These are phyloP conservation scores for Globisporangium megalacanthum DNA, from an alignment of 352 stramenopile species.

Conservation along the genomic window DNA sequence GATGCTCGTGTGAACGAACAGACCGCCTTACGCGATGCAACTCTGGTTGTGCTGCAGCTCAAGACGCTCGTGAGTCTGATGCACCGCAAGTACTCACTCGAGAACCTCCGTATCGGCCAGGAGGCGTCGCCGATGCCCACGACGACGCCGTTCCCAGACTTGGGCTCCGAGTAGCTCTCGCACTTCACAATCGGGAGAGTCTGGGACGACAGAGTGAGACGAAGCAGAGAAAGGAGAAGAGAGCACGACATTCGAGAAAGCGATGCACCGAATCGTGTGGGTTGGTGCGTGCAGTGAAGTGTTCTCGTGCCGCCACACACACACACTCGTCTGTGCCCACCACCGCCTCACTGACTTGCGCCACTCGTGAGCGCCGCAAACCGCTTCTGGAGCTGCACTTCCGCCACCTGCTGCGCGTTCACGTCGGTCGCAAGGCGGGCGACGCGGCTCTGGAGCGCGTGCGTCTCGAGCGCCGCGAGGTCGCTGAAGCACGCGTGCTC, in stretches of 20 bases:
- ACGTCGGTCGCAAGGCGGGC: conserved; percentile 61
- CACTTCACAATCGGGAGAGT: too few species aligned
- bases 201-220: too few species aligned
- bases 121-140: conserved; percentile 34
- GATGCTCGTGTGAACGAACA: too few species aligned
- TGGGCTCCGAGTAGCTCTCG: not conserved
- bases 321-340: too few species aligned
- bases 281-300: too few species aligned
- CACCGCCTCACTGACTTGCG: conserved; percentile 13
- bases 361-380: conserved; percentile 38
- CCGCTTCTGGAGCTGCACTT: conserved; percentile 77
- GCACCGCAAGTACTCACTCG: conserved; percentile 79
- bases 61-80: conserved; percentile 83
- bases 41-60: conserved; percentile 21
- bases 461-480: conserved; percentile 44
- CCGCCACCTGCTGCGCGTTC: conserved; percentile 63
- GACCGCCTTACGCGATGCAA: not conserved
- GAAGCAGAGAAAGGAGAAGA: too few species aligned
- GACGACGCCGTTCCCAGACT: conserved; percentile 27
- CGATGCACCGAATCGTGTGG: too few species aligned
- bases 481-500: conserved; percentile 66
- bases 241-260: too few species aligned
- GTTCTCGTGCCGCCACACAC: too few species aligned
- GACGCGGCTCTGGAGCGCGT: conserved; percentile 61
- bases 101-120: conserved; percentile 66